phyloP scores from a whole-genome alignment of 2,329 filamentous ascomycete genomes.

The Pseudofabraea citricarpa region DNA sequence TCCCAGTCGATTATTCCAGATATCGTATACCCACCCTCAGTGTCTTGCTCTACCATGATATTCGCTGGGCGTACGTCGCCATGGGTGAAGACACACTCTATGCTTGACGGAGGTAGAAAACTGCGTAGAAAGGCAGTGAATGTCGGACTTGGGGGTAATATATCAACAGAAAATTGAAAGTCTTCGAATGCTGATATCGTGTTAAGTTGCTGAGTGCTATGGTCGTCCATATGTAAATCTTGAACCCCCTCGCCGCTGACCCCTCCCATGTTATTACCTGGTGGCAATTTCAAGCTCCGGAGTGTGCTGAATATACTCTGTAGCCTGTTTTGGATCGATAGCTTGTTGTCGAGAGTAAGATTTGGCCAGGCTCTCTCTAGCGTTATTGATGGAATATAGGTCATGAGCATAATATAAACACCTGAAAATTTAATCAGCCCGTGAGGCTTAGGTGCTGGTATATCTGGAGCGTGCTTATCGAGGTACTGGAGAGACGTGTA shows the following conservation, averaged over 20 bases:
- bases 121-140: slow-evolving; percentile 9
- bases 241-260: slow-evolving; percentile 7
- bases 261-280: too few species aligned
- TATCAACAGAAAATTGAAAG: slow-evolving; percentile 11
- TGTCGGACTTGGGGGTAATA: too few species aligned
- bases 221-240: slow-evolving; percentile 5
- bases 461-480: slow-evolving; percentile 5
- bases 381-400: slow-evolving; percentile 8
- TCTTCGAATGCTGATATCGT: too few species aligned
- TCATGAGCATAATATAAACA: slow-evolving; percentile 9
- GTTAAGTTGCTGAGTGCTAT: too few species aligned
- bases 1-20: slow-evolving; percentile 14
- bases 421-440: slow-evolving; percentile 8
- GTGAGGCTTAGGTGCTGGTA: slow-evolving; percentile 10
- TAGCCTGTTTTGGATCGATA: slow-evolving; percentile 5
- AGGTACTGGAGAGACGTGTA: slow-evolving; percentile 11
- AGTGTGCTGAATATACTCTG: slow-evolving; percentile 8
- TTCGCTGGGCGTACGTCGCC: slow-evolving; percentile 11
- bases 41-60: slow-evolving; percentile 12
- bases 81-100: slow-evolving; percentile 10
- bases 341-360: slow-evolving; percentile 8
- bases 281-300: too few species aligned
- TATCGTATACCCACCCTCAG: slow-evolving; percentile 5
- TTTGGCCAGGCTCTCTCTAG: slow-evolving; percentile 8
- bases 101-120: slow-evolving; percentile 6